Percentiles rank a stretch among this genome's conserved stretches.
Evolutionary conservation across 257 asterid genomes (phyloP).

Genomic region (Capsicum pubescens): DNA sequence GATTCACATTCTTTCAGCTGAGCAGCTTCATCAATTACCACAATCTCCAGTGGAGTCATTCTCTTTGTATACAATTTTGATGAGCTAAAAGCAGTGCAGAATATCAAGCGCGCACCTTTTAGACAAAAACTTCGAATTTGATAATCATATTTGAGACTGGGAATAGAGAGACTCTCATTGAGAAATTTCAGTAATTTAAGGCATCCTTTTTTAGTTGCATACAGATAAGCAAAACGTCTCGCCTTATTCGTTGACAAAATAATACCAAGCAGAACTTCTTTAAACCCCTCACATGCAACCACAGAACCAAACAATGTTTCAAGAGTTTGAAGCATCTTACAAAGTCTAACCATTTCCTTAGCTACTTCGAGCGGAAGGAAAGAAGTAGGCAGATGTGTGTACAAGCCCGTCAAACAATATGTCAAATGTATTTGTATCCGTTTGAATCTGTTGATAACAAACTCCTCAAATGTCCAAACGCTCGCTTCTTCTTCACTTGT

Average conservation of each 20-base stretch:
- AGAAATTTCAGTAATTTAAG: slow-evolving; percentile 35
- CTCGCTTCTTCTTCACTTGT: background rate
- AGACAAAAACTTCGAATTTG: background rate
- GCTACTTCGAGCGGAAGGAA: slow-evolving; percentile 38
- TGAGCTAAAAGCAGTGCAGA: slow-evolving; percentile 60
- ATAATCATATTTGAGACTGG: too few species aligned
- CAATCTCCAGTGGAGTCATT: slow-evolving; percentile 45
- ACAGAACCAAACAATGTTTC: slow-evolving; percentile 11
- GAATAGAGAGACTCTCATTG: background rate
- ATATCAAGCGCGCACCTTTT: slow-evolving; percentile 44
- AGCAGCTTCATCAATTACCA: slow-evolving; percentile 71
- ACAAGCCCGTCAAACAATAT: slow-evolving; percentile 40
- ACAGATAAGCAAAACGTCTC: background rate
- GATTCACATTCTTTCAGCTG: slow-evolving; percentile 70
- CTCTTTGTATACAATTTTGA: slow-evolving; percentile 33
- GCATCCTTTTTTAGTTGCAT: slow-evolving; percentile 26
- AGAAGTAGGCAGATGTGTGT: slow-evolving; percentile 52
- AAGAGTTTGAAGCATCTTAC: slow-evolving; percentile 33
- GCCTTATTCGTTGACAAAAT: background rate
- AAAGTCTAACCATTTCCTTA: slow-evolving; percentile 34
- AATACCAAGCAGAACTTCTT: slow-evolving; percentile 22
- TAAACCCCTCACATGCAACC: slow-evolving; percentile 12
- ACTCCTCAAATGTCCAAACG: slow-evolving; percentile 55
- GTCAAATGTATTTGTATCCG: slow-evolving; percentile 18
- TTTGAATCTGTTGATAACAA: slow-evolving; percentile 33